Conservation (phyloP, 2,329 filamentous ascomycete species). For the Trichophyton mentagrophytes region DNA sequence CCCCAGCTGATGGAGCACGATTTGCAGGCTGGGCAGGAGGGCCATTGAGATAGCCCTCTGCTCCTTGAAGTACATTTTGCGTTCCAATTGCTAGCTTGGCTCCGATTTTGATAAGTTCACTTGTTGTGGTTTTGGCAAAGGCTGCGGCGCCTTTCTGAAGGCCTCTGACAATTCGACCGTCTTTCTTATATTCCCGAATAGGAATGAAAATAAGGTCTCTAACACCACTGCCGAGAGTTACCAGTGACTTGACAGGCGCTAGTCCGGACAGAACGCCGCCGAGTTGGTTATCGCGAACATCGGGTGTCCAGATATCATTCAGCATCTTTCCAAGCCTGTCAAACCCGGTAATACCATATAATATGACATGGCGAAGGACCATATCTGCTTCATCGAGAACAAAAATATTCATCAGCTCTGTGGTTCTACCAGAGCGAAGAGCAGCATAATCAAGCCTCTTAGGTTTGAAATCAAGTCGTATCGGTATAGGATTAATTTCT, state of each 20-base stretch:
- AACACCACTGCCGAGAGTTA: conserved; percentile 81
- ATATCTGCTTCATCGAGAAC: conserved; percentile 81
- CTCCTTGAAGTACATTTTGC: conserved; percentile 79
- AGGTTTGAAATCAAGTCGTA: conserved; percentile 92
- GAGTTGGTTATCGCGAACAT: conserved; percentile 79
- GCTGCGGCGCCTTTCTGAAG: conserved; percentile 80
- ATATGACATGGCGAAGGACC: conserved; percentile 73
- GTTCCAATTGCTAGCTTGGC: conserved; percentile 92
- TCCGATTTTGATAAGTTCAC: conserved; percentile 83
- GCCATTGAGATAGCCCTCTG: conserved; percentile 59
- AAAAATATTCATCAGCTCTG: conserved; percentile 98
- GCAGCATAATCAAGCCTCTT: conserved; percentile 95
- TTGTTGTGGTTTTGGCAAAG: conserved; percentile 87
- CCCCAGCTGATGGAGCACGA: conserved; percentile 26
- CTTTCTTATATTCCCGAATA: conserved; percentile 83
- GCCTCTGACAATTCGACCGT: conserved; percentile 81
- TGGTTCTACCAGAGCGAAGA: conserved; percentile 81
- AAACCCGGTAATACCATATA: conserved; percentile 85
- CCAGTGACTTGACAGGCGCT: conserved; percentile 76
- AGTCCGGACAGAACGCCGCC: conserved; percentile 78
- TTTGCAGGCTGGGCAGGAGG: conserved; percentile 12
- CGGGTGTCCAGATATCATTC: conserved; percentile 93
- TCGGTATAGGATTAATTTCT: conserved; percentile 68
- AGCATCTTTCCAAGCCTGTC: conserved; percentile 78
- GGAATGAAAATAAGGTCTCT: conserved; percentile 79